Percentiles rank a stretch among this genome's conserved stretches.
phyloP scores from a whole-genome alignment of 1,284 basidiomycete species.

The Veloporphyrellus conicus region DNA sequence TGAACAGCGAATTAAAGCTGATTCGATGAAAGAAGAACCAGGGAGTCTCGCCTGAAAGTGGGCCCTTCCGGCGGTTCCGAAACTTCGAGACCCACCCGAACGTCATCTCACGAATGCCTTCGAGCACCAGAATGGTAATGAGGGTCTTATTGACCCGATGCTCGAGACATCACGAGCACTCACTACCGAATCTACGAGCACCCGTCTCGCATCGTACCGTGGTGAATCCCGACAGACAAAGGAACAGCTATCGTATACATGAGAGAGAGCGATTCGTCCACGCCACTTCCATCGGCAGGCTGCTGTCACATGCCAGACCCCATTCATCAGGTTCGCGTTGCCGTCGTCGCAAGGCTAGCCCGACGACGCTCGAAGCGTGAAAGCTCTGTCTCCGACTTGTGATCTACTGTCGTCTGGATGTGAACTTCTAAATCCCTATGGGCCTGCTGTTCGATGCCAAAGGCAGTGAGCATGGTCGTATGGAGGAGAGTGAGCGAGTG shows the following conservation, averaged over 20 bases:
- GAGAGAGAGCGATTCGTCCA: too few relatives aligned
- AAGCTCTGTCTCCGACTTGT: background rate
- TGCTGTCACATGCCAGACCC: too few relatives aligned
- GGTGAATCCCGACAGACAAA: too few relatives aligned
- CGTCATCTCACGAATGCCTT: too few relatives aligned
- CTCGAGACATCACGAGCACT: too few relatives aligned
- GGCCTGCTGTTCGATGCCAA: background rate
- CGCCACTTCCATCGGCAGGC: background rate
- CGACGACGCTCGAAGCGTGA: background rate
- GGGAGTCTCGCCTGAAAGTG: too few relatives aligned
- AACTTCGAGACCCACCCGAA: too few relatives aligned
- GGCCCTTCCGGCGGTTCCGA: too few relatives aligned
- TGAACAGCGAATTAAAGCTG: too few relatives aligned
- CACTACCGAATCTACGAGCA: background rate
- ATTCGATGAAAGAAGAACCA: too few relatives aligned
- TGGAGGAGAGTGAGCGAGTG: background rate
- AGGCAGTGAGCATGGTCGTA: background rate
- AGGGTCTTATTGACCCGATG: too few relatives aligned
- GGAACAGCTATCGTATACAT: background rate
- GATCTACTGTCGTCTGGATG: constrained; percentile 13
- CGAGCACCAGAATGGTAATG: too few relatives aligned
- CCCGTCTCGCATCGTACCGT: background rate
- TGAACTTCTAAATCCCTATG: constrained; percentile 4
- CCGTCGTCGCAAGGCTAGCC: background rate
- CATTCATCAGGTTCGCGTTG: background rate